phyloP scores from a whole-genome alignment of 2,329 filamentous ascomycete species.

The Penicillium brevicompactum region DNA sequence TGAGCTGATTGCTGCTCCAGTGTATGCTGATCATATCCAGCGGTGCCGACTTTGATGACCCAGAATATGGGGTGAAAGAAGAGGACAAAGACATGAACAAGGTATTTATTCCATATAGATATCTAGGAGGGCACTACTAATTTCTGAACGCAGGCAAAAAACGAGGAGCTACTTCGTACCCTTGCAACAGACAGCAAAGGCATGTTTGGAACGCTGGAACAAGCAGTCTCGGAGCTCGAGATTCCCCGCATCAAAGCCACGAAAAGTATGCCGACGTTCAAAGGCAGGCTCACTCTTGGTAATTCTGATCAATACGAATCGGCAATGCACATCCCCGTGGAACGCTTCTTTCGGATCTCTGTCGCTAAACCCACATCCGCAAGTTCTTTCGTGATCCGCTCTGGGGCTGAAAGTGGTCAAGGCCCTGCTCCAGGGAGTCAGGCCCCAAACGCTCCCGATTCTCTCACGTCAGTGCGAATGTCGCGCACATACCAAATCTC shows the following conservation, averaged over 20 bases:
- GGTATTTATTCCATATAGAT: constrained; percentile 42
- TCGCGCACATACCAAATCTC: constrained; percentile 79
- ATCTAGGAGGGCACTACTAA: background rate
- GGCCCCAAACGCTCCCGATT: constrained; percentile 31
- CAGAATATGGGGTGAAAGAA: constrained; percentile 88
- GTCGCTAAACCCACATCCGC: constrained; percentile 73
- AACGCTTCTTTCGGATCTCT: constrained; percentile 87
- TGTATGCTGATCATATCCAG: constrained; percentile 48
- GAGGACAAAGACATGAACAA: constrained; percentile 77
- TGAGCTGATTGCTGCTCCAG: background rate
- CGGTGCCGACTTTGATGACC: constrained; percentile 91
- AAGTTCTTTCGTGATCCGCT: constrained; percentile 69
- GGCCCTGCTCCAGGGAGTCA: constrained; percentile 40
- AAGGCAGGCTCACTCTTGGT: constrained; percentile 77
- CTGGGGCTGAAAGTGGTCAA: constrained; percentile 51
- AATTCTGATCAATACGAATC: constrained; percentile 72
- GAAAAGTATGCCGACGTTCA: constrained; percentile 77
- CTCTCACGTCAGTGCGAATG: constrained; percentile 71
- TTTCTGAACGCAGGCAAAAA: constrained; percentile 56
- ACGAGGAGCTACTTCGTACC: constrained; percentile 68
- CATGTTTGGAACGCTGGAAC: constrained; percentile 78
- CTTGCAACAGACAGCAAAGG: constrained; percentile 72
- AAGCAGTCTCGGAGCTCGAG: constrained; percentile 79
- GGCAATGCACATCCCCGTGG: constrained; percentile 79
- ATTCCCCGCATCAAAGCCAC: constrained; percentile 74